Conservation (phyloP, 1,139 yeast genomes). For the Eremothecium sinecaudum region DNA sequence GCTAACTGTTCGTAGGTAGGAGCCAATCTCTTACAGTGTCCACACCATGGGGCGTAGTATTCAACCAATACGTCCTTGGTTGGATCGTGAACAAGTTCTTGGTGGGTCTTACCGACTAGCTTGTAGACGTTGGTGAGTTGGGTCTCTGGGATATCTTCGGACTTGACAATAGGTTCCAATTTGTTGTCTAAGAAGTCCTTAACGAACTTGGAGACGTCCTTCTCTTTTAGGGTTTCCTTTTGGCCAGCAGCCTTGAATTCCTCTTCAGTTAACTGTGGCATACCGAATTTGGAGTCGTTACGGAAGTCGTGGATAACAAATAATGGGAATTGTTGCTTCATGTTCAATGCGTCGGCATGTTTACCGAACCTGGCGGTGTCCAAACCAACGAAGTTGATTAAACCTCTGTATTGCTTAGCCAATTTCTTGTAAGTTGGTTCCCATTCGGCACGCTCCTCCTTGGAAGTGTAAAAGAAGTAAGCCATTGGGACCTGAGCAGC, state of each 20-base stretch:
- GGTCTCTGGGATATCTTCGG: constrained; percentile 76
- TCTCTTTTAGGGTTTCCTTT: constrained; percentile 31
- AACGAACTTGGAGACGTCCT: constrained; percentile 51
- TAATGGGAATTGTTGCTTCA: constrained; percentile 81
- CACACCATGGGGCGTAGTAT: constrained; percentile 99
- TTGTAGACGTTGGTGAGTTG: constrained; percentile 67
- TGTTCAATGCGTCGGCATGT: constrained; percentile 83
- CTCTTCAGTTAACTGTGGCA: constrained; percentile 38
- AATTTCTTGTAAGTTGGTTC: constrained; percentile 46
- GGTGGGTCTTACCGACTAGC: constrained; percentile 80
- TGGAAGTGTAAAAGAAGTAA: constrained; percentile 70
- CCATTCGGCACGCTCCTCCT: constrained; percentile 55
- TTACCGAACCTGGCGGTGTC: constrained; percentile 75
- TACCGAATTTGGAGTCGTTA: constrained; percentile 66
- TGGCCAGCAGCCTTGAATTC: constrained; percentile 25
- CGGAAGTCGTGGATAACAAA: constrained; percentile 74
- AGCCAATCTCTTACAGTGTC: constrained; percentile 93
- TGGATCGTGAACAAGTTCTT: constrained; percentile 54
- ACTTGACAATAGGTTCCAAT: constrained; percentile 65
- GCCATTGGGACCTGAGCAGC: constrained; percentile 68
- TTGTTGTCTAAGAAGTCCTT: constrained; percentile 55
- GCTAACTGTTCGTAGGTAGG: constrained; percentile 89
- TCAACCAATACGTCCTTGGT: constrained; percentile 83
- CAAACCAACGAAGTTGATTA: constrained; percentile 77
- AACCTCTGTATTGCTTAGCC: constrained; percentile 72